Conservation (phyloP, 106 monocot species). For the Dendrobium officinale region DNA sequence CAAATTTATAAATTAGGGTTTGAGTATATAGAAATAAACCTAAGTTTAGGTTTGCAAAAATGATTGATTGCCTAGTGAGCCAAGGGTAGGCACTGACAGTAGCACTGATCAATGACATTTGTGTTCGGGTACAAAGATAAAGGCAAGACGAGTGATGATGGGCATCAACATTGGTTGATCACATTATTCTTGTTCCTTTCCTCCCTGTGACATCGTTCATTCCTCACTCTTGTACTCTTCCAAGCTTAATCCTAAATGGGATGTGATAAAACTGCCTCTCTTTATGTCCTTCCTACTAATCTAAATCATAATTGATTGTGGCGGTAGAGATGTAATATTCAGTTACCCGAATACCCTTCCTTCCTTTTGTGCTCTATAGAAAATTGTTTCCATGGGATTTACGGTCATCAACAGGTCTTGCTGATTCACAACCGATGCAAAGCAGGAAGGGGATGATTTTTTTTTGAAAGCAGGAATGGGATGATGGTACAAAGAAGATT, state of each 20-base stretch:
- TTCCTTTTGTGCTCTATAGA: neutral
- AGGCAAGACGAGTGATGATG: neutral
- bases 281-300: neutral
- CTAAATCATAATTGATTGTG: neutral
- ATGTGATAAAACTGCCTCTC: neutral
- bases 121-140: no score
- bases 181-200: neutral
- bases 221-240: neutral
- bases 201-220: neutral
- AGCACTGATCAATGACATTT: no score
- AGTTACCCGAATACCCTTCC: neutral
- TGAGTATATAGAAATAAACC: no score
- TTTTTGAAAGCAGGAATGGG: neutral
- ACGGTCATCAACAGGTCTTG: neutral
- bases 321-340: neutral
- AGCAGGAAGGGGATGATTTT: no score
- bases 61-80: no score
- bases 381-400: neutral
- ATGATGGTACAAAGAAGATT: neutral
- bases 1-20: no score
- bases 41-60: no score
- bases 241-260: neutral
- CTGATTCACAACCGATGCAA: neutral
- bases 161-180: no score
- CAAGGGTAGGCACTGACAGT: no score